Percentiles rank a stretch among this genome's conserved stretches.
Conservation (phyloP, 2,329 filamentous ascomycete genomes). For the Aureobasidium sp. region DNA sequence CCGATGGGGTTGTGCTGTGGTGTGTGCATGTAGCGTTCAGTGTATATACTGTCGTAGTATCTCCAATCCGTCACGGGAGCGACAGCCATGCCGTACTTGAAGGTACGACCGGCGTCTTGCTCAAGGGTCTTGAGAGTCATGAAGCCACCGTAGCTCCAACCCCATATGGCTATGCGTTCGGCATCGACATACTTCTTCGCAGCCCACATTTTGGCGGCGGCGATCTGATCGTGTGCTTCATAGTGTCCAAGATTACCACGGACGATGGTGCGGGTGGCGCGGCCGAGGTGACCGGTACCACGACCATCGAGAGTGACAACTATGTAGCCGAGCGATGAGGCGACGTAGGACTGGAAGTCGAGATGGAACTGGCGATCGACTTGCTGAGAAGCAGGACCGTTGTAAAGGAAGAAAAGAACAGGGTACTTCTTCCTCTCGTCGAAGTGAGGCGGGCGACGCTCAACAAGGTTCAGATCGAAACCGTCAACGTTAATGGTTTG, state of each 20-base stretch:
- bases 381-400: constrained; percentile 80
- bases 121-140: constrained; percentile 92
- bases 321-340: constrained; percentile 78
- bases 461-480: constrained; percentile 63
- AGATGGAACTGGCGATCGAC: constrained; percentile 74
- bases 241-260: constrained; percentile 76
- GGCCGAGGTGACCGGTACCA: constrained; percentile 84
- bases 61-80: constrained; percentile 98
- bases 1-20: constrained; percentile 72
- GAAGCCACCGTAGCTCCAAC: constrained; percentile 96
- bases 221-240: constrained; percentile 87
- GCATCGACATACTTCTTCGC: constrained; percentile 74
- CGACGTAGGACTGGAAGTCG: constrained; percentile 85
- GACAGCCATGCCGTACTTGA: constrained; percentile 95
- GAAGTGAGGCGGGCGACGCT: constrained; percentile 86
- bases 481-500: constrained; percentile 78
- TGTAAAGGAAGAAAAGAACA: constrained; percentile 91
- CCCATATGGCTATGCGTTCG: constrained; percentile 84
- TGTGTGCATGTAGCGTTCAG: constrained; percentile 94
- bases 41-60: constrained; percentile 89
- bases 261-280: constrained; percentile 71
- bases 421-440: constrained; percentile 77
- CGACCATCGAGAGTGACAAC: constrained; percentile 92
- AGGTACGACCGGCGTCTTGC: constrained; percentile 78
- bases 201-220: constrained; percentile 76